These are phyloP conservation scores for Paramecium tetraurelia DNA, from an alignment of 73 alveolate genomes.

Conservation along the genomic window DNA sequence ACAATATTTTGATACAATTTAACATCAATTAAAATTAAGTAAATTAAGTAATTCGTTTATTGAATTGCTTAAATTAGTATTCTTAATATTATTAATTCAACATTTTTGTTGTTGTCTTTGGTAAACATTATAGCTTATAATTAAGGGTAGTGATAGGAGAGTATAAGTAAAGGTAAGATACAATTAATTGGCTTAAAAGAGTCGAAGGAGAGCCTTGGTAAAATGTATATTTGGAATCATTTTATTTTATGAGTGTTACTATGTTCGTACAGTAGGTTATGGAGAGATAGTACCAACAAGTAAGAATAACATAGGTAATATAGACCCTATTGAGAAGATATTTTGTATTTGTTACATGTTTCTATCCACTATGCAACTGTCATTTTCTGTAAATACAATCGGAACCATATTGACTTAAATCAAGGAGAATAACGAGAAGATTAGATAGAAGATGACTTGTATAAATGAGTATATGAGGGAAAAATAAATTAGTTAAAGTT, in stretches of 20 bases:
- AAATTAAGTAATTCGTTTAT: background rate
- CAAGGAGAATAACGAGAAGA: constrained; percentile 40
- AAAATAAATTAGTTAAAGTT: constrained; percentile 25
- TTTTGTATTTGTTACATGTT: constrained; percentile 43
- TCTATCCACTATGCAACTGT: background rate
- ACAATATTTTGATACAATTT: background rate
- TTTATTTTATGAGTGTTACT: constrained; percentile 46
- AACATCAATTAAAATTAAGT: background rate
- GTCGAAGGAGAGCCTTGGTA: background rate
- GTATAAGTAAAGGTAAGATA: background rate
- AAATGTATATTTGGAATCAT: background rate
- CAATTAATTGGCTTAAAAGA: background rate
- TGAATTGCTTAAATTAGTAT: background rate
- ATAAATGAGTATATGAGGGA: constrained; percentile 57
- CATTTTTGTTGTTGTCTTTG: constrained; percentile 29
- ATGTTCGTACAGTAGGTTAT: constrained; percentile 47
- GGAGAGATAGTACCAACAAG: constrained; percentile 41
- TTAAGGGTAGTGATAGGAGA: constrained; percentile 14
- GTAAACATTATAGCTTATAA: background rate
- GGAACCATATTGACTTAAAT: constrained; percentile 46
- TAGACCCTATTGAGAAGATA: constrained; percentile 33
- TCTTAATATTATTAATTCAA: background rate
- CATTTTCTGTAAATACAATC: constrained; percentile 44
- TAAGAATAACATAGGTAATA: background rate
- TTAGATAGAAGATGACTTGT: constrained; percentile 4